A percentile compares a stretch with the other conserved stretches of the same genome.
Evolutionary conservation across 129 eudicot genomes (phyloP).

Genomic region (Pittosporum tobira): DNA sequence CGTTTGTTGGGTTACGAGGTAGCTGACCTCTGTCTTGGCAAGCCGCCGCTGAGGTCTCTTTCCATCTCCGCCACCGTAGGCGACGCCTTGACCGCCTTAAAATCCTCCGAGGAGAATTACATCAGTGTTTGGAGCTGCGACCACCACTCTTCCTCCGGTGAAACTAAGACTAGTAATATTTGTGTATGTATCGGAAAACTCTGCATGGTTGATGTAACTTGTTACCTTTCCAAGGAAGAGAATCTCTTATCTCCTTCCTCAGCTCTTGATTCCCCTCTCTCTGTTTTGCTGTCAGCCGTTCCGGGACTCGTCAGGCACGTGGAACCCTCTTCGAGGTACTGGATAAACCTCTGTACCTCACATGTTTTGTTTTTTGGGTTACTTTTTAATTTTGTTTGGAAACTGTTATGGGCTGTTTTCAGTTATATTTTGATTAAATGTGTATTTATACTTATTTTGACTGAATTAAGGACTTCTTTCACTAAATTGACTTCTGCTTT

Average conservation of each 20-base stretch:
- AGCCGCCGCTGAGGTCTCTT: slow-evolving; percentile 64
- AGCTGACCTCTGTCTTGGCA: slow-evolving; percentile 87
- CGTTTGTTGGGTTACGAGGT: slow-evolving; percentile 52
- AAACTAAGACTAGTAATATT: neutral
- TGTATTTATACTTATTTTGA: too few relatives aligned
- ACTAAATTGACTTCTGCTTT: neutral
- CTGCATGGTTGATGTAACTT: slow-evolving; percentile 70
- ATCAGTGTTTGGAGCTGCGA: slow-evolving; percentile 71
- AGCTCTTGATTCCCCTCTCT: slow-evolving; percentile 64
- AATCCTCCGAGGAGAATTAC: slow-evolving; percentile 40
- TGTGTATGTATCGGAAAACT: slow-evolving; percentile 70
- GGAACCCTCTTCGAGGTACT: slow-evolving; percentile 67
- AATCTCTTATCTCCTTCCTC: slow-evolving; percentile 41
- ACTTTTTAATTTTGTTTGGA: neutral
- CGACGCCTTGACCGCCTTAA: slow-evolving; percentile 56
- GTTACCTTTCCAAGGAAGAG: slow-evolving; percentile 50
- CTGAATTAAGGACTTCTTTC: too few relatives aligned
- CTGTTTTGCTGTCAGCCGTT: slow-evolving; percentile 37
- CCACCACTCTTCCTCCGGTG: slow-evolving; percentile 22
- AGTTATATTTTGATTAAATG: too few relatives aligned
- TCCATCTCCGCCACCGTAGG: slow-evolving; percentile 47
- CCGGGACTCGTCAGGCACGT: slow-evolving; percentile 49
- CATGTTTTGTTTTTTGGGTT: neutral
- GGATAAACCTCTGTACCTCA: neutral
- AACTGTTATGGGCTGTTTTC: neutral